Conservation (phyloP, 768 basidiomycete species). For the Dentipellis sp. region DNA sequence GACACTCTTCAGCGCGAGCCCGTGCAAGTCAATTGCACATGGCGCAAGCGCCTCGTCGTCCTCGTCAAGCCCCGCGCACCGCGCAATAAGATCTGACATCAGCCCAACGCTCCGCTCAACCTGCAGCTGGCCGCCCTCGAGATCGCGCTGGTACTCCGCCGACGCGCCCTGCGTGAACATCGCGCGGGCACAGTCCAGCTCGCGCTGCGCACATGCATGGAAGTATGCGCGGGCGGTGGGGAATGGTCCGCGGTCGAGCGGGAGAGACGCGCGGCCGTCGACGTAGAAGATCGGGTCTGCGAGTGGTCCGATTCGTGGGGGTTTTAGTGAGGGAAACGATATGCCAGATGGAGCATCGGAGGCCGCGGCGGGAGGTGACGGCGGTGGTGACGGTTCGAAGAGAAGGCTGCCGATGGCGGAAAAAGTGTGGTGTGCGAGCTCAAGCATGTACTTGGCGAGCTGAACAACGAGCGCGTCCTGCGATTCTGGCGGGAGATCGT, state of each 20-base stretch:
- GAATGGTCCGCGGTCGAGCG: constrained; percentile 26
- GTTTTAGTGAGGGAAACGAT: constrained; percentile 5
- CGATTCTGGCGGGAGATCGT: constrained; percentile 14
- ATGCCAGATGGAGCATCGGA: constrained; percentile 11
- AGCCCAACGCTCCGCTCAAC: constrained; percentile 24
- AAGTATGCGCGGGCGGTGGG: constrained; percentile 22
- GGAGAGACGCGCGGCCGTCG: constrained; percentile 20
- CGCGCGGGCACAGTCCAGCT: constrained; percentile 22
- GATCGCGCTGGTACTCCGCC: constrained; percentile 20
- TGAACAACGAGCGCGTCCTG: constrained; percentile 20
- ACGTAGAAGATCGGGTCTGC: constrained; percentile 20
- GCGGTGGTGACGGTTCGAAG: neutral
- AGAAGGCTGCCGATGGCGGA: constrained; percentile 21
- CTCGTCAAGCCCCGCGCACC: constrained; percentile 23
- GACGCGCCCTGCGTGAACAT: constrained; percentile 23
- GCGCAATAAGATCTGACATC: constrained; percentile 19
- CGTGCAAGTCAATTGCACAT: constrained; percentile 24
- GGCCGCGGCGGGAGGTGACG: neutral
- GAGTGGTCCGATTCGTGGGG: constrained; percentile 9
- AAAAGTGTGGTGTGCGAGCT: constrained; percentile 19
- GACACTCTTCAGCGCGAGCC: constrained; percentile 21
- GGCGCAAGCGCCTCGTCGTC: constrained; percentile 22
- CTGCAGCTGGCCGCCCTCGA: constrained; percentile 20
- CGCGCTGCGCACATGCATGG: constrained; percentile 25
- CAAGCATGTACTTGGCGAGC: constrained; percentile 22